Percentiles rank a stretch among this genome's conserved stretches.
These are phyloP conservation scores for Populus ilicifolia DNA, from an alignment of 345 rosid species.

Conservation along the genomic window DNA sequence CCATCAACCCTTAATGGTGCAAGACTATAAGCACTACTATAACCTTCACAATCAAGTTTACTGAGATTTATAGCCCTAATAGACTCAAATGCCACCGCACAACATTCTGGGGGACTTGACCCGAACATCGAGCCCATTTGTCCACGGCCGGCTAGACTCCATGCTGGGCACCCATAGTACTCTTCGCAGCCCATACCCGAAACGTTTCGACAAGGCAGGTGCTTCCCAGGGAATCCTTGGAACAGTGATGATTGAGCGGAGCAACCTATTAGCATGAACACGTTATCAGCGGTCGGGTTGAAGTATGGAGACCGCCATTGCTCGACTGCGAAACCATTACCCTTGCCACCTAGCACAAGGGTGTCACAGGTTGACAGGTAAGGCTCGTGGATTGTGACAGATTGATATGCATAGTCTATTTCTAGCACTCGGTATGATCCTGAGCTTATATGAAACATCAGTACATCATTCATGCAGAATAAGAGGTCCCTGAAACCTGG, in stretches of 20 bases:
- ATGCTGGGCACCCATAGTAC: constrained; percentile 67
- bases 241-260: constrained; percentile 73
- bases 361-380: constrained; percentile 72
- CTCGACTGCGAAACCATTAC: constrained; percentile 81
- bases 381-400: constrained; percentile 77
- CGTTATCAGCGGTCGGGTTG: constrained; percentile 65
- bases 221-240: constrained; percentile 79
- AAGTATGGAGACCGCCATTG: constrained; percentile 72
- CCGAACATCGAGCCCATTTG: constrained; percentile 29
- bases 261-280: constrained; percentile 84
- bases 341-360: constrained; percentile 63
- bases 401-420: constrained; percentile 72
- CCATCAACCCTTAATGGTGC: constrained; percentile 62
- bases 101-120: constrained; percentile 77
- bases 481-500: constrained; percentile 78
- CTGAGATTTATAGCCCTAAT: constrained; percentile 69
- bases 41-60: constrained; percentile 73
- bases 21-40: constrained; percentile 70
- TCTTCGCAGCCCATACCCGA: constrained; percentile 94
- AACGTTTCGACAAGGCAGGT: constrained; percentile 75
- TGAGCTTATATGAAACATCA: constrained; percentile 82
- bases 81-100: constrained; percentile 65
- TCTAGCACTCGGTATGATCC: constrained; percentile 80
- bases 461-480: constrained; percentile 73
- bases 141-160: constrained; percentile 52